Evolutionary conservation across 164 flowering plant species (phyloP), one percentile per base, ranked within the genome.

Genomic region (Berberis thunbergii): DNA sequence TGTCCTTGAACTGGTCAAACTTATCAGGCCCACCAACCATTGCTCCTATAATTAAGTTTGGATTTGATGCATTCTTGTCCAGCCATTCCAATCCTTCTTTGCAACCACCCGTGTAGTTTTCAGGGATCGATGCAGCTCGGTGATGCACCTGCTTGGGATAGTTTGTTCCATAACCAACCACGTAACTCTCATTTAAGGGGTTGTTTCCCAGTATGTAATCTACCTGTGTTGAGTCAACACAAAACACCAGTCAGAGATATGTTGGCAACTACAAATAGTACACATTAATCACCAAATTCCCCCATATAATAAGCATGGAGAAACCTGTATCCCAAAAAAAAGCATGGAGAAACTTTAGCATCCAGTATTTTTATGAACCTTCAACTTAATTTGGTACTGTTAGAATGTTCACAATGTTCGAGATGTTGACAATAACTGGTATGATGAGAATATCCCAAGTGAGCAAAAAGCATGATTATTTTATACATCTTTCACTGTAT

Each of bases 21-120:
- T 61, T 62, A 61, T 87, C 89, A 0, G 98, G 98, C 8, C 98
- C 96, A 11, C 85, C 93, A 11, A 92, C 98, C 98, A 92, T 87
- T 53, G 96, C 98, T n/a, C 98, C 96, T 1, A 70, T 72, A 41
- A 92, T 71, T 69, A 60, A 79, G 73, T 89, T 64, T 0, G 96
- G 96, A 63, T 92, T 92, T 0, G 91, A 78, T 10, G 72, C 71
- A 0, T 3, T 12, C 46, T 68, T 69, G 61, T 84, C 81, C 0
- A 74, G 68, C 91, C 90, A 92, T 64, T 70, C 70, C 78, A 75
- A 81, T 64, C 98, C 98, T 0, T 77, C 86, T 0, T 74, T 75
- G 75, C 98, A 92, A 0, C 85, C 71, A 77, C 86, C 79, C 7
- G 61, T 77, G 3, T 42, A 57, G 5, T 70, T 58, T 61, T 86